phyloP scores from a whole-genome alignment of 208 protist species.

The Naegleria lovaniensis region DNA sequence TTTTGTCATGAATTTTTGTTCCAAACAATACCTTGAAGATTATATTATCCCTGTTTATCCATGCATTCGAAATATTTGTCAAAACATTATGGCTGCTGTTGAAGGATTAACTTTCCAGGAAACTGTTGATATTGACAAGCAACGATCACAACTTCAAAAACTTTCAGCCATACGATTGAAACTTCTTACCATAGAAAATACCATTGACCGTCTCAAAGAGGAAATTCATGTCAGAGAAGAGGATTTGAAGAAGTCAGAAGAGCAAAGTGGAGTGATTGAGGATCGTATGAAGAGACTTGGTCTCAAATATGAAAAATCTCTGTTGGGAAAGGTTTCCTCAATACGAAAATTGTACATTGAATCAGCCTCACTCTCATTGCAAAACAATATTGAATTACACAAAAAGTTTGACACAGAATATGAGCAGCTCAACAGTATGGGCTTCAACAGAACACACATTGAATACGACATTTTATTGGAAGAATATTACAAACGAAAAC shows the following conservation, averaged over 20 bases:
- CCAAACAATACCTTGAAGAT: neutral
- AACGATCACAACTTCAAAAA: neutral
- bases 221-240: neutral
- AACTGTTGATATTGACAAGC: neutral
- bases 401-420: neutral
- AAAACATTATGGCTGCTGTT: neutral
- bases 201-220: neutral
- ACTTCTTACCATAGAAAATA: slow-evolving; percentile 16
- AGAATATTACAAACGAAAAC: neutral
- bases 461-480: neutral
- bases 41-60: neutral
- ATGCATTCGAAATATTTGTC: neutral
- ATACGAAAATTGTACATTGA: neutral
- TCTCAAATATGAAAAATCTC: neutral
- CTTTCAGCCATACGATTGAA: neutral
- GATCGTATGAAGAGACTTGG: neutral
- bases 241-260: neutral
- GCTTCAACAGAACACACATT: neutral
- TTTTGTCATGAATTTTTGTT: slow-evolving; percentile 11
- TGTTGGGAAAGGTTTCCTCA: neutral
- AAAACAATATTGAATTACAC: neutral
- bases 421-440: neutral
- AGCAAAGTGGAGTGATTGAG: neutral
- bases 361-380: neutral
- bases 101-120: neutral